These are phyloP conservation scores for Hypsizygus marmoreus DNA, from an alignment of 768 basidiomycete species.

Conservation along the genomic window DNA sequence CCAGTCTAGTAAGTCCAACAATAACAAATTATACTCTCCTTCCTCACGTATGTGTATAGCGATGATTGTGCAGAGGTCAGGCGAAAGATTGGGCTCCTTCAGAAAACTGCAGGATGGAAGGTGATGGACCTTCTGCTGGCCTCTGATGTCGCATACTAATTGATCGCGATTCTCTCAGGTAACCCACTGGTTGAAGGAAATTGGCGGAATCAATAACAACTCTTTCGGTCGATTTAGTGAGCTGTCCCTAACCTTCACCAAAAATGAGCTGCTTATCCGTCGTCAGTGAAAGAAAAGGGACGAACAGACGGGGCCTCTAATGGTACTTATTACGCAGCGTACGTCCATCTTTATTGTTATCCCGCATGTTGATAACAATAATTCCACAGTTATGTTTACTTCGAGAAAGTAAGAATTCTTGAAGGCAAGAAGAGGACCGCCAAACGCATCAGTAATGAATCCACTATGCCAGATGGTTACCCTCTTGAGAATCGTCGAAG, in stretches of 20 bases:
- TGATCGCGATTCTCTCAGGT: conserved; percentile 27
- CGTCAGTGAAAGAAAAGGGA: conserved; percentile 42
- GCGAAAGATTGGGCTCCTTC: conserved; percentile 43
- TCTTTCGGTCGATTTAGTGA: conserved; percentile 47
- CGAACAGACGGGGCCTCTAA: conserved; percentile 43
- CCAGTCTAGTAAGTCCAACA: conserved; percentile 27
- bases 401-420: conserved; percentile 46
- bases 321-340: conserved; percentile 49
- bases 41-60: conserved; percentile 19
- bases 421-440: conserved; percentile 51
- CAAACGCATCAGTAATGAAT: conserved; percentile 38
- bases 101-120: conserved; percentile 45
- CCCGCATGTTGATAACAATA: not conserved
- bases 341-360: conserved; percentile 18
- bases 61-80: conserved; percentile 49
- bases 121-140: conserved; percentile 20
- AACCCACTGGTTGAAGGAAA: conserved; percentile 46
- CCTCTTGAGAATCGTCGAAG: conserved; percentile 27
- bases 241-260: conserved; percentile 13
- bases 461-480: conserved; percentile 25
- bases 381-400: conserved; percentile 42
- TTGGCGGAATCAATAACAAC: conserved; percentile 48
- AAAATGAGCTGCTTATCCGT: not conserved
- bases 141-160: not conserved
- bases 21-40: not conserved